These are phyloP conservation scores for Candida sithepensis DNA, from an alignment of 805 yeast species.

Conservation along the genomic window DNA sequence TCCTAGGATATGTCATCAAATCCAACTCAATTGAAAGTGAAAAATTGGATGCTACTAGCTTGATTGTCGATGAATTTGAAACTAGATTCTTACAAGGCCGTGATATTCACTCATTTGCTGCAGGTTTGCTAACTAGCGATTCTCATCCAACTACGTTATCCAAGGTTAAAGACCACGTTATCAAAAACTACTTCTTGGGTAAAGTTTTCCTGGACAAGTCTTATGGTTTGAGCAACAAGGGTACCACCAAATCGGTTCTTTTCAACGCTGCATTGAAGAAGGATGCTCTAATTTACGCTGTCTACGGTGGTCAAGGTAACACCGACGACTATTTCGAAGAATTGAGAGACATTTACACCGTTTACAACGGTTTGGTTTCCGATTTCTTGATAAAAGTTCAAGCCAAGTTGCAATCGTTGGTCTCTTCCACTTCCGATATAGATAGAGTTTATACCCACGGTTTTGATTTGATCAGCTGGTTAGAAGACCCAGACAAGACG, in stretches of 20 bases:
- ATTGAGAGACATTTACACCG: constrained; percentile 75
- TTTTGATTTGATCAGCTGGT: constrained; percentile 84
- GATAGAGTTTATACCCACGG: constrained; percentile 93
- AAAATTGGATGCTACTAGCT: constrained; percentile 55
- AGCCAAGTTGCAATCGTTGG: constrained; percentile 59
- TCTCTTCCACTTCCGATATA: constrained; percentile 69
- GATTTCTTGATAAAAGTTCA: constrained; percentile 73
- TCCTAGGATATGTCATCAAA: constrained; percentile 64
- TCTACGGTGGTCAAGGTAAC: constrained; percentile 99
- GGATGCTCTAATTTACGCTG: constrained; percentile 67
- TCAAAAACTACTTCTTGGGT: constrained; percentile 67
- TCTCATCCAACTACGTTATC: constrained; percentile 59
- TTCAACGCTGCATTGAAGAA: constrained; percentile 57
- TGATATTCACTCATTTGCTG: constrained; percentile 89
- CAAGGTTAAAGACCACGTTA: constrained; percentile 66
- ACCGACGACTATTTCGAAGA: constrained; percentile 97
- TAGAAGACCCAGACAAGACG: constrained; percentile 75
- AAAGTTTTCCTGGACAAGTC: constrained; percentile 28
- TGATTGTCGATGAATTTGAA: constrained; percentile 81
- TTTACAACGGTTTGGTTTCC: constrained; percentile 69
- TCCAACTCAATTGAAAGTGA: constrained; percentile 27
- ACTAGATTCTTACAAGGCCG: constrained; percentile 65
- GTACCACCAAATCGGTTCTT: constrained; percentile 35
- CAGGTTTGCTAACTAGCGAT: constrained; percentile 57
- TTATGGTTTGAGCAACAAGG: constrained; percentile 17